Conservation (phyloP, 2,329 filamentous ascomycete genomes). For the Sclerotiophoma versabilis region DNA sequence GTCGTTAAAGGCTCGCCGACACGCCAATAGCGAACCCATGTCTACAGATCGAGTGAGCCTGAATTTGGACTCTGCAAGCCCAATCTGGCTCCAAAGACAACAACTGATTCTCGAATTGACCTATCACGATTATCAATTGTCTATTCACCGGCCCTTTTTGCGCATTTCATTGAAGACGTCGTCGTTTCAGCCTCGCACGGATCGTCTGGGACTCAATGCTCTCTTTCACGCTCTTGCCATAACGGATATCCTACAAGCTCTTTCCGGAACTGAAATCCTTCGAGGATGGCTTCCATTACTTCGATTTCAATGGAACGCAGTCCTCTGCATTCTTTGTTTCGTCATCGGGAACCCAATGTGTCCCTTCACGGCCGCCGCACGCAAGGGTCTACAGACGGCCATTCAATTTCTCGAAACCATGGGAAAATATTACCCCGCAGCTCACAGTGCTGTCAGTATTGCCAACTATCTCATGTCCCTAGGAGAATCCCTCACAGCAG, state of each 20-base stretch:
- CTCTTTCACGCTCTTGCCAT: conserved; percentile 8
- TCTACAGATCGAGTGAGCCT: conserved; percentile 6
- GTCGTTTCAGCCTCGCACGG: conserved; percentile 6
- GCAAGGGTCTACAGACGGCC: conserved; percentile 5
- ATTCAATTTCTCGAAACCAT: not conserved
- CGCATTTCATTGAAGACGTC: conserved; percentile 6
- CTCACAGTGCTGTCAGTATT: conserved; percentile 1
- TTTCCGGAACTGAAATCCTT: conserved; percentile 1
- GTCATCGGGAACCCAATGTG: conserved; percentile 9
- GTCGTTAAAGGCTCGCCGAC: conserved; percentile 2
- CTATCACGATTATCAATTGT: conserved; percentile 5
- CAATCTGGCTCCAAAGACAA: conserved; percentile 10
- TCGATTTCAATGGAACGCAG: conserved; percentile 6
- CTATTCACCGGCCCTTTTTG: conserved; percentile 5
- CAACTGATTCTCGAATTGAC: conserved; percentile 5
- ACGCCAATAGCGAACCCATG: conserved; percentile 4
- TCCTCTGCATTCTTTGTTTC: conserved; percentile 7
- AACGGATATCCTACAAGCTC: conserved; percentile 5
- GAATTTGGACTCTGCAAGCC: conserved; percentile 5
- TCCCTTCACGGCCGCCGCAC: conserved; percentile 4
- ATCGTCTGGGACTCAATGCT: conserved; percentile 9
- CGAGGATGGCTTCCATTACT: conserved; percentile 6
- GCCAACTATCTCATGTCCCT: conserved; percentile 1
- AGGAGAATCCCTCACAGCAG: conserved; percentile 1
- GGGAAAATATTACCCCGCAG: not conserved